Conservation (phyloP, 1,284 basidiomycete species). For the Sphaerobolus stellatus region DNA sequence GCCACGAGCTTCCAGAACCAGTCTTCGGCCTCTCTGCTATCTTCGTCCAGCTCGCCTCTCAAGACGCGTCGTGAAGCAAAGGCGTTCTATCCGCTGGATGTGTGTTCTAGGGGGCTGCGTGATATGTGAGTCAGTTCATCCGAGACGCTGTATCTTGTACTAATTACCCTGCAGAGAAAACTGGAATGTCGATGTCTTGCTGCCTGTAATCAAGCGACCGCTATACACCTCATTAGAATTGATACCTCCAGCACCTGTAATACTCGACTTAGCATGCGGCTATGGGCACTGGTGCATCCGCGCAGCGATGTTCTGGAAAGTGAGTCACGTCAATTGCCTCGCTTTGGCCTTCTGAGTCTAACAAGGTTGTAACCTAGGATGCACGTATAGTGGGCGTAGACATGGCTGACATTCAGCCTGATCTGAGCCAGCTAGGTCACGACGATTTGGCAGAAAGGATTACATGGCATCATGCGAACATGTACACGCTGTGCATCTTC, state of each 20-base stretch:
- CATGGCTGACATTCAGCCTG: conserved; percentile 55
- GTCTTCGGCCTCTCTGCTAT: neutral
- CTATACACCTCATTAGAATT: neutral
- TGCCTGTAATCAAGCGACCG: neutral
- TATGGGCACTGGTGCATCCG: conserved; percentile 73
- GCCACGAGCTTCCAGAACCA: no score
- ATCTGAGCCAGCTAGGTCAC: conserved; percentile 38
- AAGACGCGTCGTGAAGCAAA: conserved; percentile 4
- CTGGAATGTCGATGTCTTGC: neutral
- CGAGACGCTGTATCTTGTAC: neutral
- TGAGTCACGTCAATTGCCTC: conserved; percentile 23
- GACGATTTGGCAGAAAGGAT: conserved; percentile 48
- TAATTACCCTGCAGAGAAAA: conserved; percentile 4
- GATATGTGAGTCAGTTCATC: conserved; percentile 7
- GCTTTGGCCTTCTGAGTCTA: conserved; percentile 10
- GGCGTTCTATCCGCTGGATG: conserved; percentile 6
- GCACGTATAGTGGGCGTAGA: conserved; percentile 62
- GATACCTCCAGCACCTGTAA: conserved; percentile 44
- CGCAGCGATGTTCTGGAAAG: conserved; percentile 65
- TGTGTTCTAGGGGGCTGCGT: conserved; percentile 1
- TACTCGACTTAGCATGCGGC: conserved; percentile 80
- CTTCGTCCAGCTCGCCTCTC: neutral
- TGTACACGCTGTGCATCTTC: conserved; percentile 42
- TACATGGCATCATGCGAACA: conserved; percentile 64
- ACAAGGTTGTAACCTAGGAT: conserved; percentile 36